Evolutionary conservation across 139 green algal species (phyloP).

Genomic region (Tetradesmus lagerheimii): DNA sequence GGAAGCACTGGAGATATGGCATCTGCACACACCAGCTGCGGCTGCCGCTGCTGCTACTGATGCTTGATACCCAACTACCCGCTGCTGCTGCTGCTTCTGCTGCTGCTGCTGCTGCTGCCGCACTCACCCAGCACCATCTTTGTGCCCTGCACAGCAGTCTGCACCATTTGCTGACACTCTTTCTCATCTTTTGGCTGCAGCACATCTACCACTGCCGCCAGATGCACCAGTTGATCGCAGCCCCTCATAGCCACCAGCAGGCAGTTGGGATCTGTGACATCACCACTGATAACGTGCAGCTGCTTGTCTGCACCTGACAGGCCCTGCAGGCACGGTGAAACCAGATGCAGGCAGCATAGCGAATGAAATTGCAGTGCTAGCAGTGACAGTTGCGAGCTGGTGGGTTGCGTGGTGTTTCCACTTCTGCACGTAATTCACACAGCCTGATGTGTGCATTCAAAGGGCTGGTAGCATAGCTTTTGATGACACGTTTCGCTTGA

Average conservation of each 20-base stretch:
- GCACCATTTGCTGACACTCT: conserved; percentile 17
- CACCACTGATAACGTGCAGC: conserved; percentile 13
- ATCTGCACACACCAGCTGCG: too few species aligned
- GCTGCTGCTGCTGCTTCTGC: neutral
- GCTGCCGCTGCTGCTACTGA: too few species aligned
- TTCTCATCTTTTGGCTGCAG: conserved; percentile 11
- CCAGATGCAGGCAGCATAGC: too few species aligned
- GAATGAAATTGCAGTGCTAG: too few species aligned
- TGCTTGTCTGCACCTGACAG: conserved; percentile 14
- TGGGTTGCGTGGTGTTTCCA: too few species aligned
- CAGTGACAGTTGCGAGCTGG: too few species aligned
- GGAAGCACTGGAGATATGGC: too few species aligned
- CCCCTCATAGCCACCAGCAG: neutral
- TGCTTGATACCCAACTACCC: too few species aligned
- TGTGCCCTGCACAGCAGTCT: conserved; percentile 33
- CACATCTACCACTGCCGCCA: conserved; percentile 31
- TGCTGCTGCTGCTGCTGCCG: neutral
- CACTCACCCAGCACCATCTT: conserved; percentile 22
- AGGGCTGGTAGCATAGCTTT: too few species aligned
- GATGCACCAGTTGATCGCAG: conserved; percentile 37
- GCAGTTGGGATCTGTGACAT: neutral
- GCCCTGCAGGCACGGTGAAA: neutral
- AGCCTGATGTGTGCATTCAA: too few species aligned
- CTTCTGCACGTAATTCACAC: too few species aligned
- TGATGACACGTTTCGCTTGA: too few species aligned